Base-by-base conservation (phyloP, 176 grass and related monocot species). In the Canna indica region DNA sequence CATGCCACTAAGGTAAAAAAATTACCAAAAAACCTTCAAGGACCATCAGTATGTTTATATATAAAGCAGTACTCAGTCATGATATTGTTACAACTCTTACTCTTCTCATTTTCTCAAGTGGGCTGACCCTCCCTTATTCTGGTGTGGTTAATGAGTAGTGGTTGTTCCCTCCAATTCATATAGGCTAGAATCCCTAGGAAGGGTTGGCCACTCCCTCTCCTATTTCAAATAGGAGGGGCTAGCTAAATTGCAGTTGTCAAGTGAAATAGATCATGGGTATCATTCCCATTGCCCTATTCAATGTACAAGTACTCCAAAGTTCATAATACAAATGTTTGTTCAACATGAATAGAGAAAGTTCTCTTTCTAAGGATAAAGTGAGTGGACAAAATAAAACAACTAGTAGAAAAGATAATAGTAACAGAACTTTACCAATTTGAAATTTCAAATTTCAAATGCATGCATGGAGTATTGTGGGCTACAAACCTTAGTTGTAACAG, bases 401-500 rank as follows among this genome's bases (percentile, higher is more conserved):
- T 38, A 66, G 18, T 7, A 39, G 18, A 18, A 41, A 11, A 25
- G 2, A 66, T 24, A 0, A 41, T 39, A 66, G 35, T 22, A 25
- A n/a, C 1, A 34, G 18, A 14, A 64, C 3, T 31, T 38, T 36
- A 36, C 61, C 9, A 65, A 65, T 5, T 65, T 8, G 17, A 65
- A n/a, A 38, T 13, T 39, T 1, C 20, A 25, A 11, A n/a, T 38
- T 1, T 66, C 9, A 10, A 66, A n/a, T n/a, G n/a, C n/a, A n/a
- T n/a, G n/a, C n/a, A n/a, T n/a, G n/a, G 2, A 38, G 63, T 66
- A 38, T 66, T 66, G 35, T 39, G 35, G 35, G 33, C 32, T 66
- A 66, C 63, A 1, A 81, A 89, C 93, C 93, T 97, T 83, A 97
- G 81, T 59, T 97, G 88, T 60, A 88, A 78, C 42, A 97, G 69